Evolutionary conservation across 169 alveolate species (phyloP).

Genomic region (Cryptosporidium xiaoi): DNA sequence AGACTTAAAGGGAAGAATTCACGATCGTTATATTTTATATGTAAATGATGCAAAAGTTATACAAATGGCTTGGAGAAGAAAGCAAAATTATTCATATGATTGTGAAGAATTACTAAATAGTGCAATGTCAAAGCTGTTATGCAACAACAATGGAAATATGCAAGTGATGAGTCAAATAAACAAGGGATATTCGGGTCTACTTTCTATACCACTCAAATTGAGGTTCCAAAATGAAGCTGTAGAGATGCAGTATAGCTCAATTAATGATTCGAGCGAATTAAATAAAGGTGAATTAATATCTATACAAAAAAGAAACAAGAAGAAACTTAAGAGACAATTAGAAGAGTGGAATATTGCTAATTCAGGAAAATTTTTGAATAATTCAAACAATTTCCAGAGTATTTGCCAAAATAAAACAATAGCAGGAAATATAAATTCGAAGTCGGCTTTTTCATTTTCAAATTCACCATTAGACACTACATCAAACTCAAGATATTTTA

Average conservation of each 20-base stretch:
- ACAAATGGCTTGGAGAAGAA: constrained; percentile 75
- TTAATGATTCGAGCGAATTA: background rate
- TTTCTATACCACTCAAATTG: constrained; percentile 47
- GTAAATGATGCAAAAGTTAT: constrained; percentile 71
- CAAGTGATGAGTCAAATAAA: constrained; percentile 43
- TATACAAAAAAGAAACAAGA: constrained; percentile 43
- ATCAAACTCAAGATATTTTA: constrained; percentile 25
- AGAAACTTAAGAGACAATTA: constrained; percentile 13
- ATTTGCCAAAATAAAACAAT: constrained; percentile 21
- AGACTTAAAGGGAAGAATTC: constrained; percentile 71
- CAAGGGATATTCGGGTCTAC: constrained; percentile 36
- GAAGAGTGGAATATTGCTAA: constrained; percentile 65
- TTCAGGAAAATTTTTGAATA: constrained; percentile 37
- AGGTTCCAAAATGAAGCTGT: constrained; percentile 18
- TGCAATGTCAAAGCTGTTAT: constrained; percentile 43
- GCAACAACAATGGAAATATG: constrained; percentile 23
- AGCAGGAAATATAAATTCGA: background rate
- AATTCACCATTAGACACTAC: constrained; percentile 17
- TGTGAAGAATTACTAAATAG: constrained; percentile 69
- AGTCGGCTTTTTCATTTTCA: constrained; percentile 36
- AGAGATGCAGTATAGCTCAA: constrained; percentile 26
- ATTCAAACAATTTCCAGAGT: constrained; percentile 22
- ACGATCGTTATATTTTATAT: constrained; percentile 59
- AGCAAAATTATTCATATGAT: constrained; percentile 47
- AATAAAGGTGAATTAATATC: background rate